Base-by-base conservation (phyloP, 2,329 filamentous ascomycete species). In the Fusarium scirpi region DNA sequence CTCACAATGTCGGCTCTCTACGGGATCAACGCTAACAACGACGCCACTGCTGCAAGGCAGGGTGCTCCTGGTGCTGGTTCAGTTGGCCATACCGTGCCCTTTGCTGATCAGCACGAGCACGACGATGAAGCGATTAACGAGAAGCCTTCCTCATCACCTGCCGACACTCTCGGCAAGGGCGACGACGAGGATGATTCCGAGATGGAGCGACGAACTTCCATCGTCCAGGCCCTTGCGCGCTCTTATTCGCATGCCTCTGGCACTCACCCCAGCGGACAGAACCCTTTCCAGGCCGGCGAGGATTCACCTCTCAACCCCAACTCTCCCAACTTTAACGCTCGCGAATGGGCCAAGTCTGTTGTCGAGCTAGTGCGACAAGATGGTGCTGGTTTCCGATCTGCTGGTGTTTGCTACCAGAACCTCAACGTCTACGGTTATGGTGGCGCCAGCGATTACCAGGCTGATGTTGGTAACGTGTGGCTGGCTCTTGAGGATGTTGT, bases 381-480 rank as follows among this genome's bases (percentile, higher is more conserved):
- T 61, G 89, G 87, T 55, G 82, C 84, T 69, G 77, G 80, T 16
- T 89, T 89, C 77, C 86, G 90, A 73, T 87, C 86, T 16, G 85
- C 88, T 1, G 91, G 91, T 48, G 84, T 93, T 46, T 84, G 85
- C 53, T 93, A 91, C 81, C 86, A 88, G 78, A 86, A 92, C 75
- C 82, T 93, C 59, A 92, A 87, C 65, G 89, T 92, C 8, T 88
- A 89, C 75, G 90, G 91, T 43, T 92, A 86, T 72, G 90, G 90
- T 46, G 86, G 85, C 43, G 83, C 87, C 1, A 92, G 90, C 2
- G 91, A 93, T 77, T 93, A 90, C 78, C 91, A 93, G 76, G 90
- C 89, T 80, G 86, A 90, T 69, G 88, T 91, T 30, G 82, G 80
- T 68, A 91, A 91, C 70, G 81, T 90, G 59, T 88, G 86, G 82